Evolutionary conservation across 148 eudicot species (phyloP).

Genomic region (Nepenthes mirabilis): DNA sequence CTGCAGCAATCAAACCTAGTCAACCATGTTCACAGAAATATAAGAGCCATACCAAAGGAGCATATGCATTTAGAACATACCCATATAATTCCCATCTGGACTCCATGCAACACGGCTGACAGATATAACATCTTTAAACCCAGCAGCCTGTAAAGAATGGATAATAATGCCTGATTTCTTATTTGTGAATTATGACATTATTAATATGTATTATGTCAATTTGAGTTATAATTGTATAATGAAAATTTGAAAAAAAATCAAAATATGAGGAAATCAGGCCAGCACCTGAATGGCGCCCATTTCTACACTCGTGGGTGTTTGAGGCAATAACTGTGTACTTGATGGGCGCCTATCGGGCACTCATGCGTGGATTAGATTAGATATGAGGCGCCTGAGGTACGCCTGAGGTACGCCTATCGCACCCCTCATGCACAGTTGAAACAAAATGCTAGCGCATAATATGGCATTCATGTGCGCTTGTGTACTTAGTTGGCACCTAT

Average conservation of each 20-base stretch:
- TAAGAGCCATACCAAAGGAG: neutral
- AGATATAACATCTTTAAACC: constrained; percentile 61
- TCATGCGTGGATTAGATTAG: neutral
- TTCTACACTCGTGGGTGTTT: no score
- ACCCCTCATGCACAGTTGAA: no score
- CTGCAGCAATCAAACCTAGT: constrained; percentile 14
- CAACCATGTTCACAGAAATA: neutral
- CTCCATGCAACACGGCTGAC: constrained; percentile 95
- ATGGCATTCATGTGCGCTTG: no score
- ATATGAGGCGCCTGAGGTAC: neutral
- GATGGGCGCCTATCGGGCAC: no score
- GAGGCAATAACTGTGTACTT: no score
- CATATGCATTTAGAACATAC: constrained; percentile 22
- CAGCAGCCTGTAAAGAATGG: constrained; percentile 38
- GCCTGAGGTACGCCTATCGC: no score
- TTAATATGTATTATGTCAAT: no score
- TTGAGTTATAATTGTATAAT: no score
- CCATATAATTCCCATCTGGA: constrained; percentile 79
- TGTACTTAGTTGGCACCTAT: no score
- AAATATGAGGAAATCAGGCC: neutral
- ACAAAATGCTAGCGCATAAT: no score
- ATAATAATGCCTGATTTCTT: neutral
- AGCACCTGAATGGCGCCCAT: no score
- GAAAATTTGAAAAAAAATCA: constrained; percentile 1
- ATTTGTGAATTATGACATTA: no score